A percentile compares a stretch with the other conserved stretches of the same genome.
phyloP scores from a whole-genome alignment of 2,329 filamentous ascomycete species.

The Colletotrichum noveboracense region DNA sequence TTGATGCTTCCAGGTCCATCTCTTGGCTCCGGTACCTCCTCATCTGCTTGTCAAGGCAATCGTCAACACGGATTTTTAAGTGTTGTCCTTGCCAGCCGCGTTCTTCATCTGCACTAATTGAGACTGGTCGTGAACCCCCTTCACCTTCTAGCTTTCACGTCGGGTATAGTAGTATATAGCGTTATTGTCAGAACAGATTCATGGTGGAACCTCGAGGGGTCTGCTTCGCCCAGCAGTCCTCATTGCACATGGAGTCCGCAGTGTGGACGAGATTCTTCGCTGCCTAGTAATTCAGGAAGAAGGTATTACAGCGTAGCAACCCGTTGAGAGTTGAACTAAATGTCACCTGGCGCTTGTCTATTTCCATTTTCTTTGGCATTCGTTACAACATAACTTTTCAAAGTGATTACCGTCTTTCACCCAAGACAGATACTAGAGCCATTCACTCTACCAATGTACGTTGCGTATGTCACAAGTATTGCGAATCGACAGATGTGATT shows the following conservation, averaged over 20 bases:
- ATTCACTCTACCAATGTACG: too few relatives aligned
- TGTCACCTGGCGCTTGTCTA: too few relatives aligned
- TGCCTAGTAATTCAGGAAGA: neutral
- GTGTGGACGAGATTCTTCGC: neutral
- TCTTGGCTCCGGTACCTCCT: neutral
- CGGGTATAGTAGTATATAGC: neutral
- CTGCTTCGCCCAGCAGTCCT: neutral
- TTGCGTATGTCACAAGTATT: neutral
- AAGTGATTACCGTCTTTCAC: too few relatives aligned
- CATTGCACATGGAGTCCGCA: neutral
- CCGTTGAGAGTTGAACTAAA: neutral
- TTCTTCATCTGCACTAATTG: neutral
- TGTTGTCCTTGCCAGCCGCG: neutral
- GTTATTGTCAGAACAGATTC: neutral
- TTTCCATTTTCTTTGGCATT: too few relatives aligned
- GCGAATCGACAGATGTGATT: slow-evolving; percentile 24
- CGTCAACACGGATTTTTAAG: neutral
- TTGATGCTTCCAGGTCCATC: neutral
- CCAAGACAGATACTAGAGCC: too few relatives aligned
- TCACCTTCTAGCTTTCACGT: neutral
- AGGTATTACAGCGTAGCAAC: neutral
- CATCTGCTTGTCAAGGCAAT: neutral
- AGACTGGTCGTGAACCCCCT: neutral
- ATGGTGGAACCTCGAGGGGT: neutral
- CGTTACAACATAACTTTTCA: too few relatives aligned